A percentile compares a stretch with the other conserved stretches of the same genome.
phyloP scores from a whole-genome alignment of 2,329 filamentous ascomycete species.

The Diaporthe amygdali region DNA sequence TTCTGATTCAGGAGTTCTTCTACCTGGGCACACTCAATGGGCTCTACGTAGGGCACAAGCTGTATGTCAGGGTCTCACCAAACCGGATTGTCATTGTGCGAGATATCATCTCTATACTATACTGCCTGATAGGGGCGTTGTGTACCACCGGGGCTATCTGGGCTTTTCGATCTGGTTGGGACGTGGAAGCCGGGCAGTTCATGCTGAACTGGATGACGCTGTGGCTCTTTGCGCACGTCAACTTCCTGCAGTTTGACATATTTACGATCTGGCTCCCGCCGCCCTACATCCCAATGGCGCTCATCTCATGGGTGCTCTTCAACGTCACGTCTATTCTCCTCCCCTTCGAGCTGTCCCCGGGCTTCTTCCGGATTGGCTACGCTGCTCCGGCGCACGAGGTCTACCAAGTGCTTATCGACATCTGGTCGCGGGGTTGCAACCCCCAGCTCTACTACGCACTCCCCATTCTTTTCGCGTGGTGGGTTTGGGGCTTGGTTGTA shows the following conservation, averaged over 20 bases:
- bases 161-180: constrained; percentile 47
- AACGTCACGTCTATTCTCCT: constrained; percentile 48
- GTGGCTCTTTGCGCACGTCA: constrained; percentile 49
- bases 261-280: constrained; percentile 45
- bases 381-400: constrained; percentile 45
- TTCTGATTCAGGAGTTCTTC: constrained; percentile 54
- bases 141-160: constrained; percentile 46
- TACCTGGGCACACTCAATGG: constrained; percentile 51
- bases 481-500: constrained; percentile 31
- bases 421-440: constrained; percentile 49
- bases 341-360: constrained; percentile 47
- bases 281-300: constrained; percentile 47
- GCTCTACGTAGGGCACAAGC: constrained; percentile 41
- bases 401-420: constrained; percentile 46
- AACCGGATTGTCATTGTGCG: constrained; percentile 40
- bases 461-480: constrained; percentile 48
- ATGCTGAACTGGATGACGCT: constrained; percentile 46
- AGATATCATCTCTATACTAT: constrained; percentile 38
- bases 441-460: constrained; percentile 44
- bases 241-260: constrained; percentile 50
- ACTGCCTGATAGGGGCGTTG: constrained; percentile 46
- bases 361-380: constrained; percentile 46
- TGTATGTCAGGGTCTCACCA: constrained; percentile 39
- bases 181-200: constrained; percentile 45
- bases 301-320: constrained; percentile 48